Base-by-base conservation (phyloP, 2,329 filamentous ascomycete species). In the Neoscytalidium dimidiatum region DNA sequence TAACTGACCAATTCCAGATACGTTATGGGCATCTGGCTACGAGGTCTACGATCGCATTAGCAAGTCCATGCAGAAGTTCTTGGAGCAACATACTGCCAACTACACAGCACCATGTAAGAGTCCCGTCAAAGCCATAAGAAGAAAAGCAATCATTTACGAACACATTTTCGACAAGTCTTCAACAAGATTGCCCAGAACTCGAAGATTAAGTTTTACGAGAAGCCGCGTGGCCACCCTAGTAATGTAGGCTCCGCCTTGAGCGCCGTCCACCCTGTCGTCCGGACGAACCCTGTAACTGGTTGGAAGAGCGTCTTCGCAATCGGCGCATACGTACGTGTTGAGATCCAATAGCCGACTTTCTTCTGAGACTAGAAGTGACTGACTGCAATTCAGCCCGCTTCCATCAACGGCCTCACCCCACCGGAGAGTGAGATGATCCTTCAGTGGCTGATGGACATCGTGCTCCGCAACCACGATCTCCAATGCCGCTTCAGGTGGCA, bases 261-360 rank as follows among this genome's bases (percentile, higher is more conserved):
- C 19, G 81, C 85, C 0, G 74, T 81, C 0, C 86, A 88, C 68
- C 85, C 85, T 0, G 80, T 88, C 0, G 79, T 88, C 6, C 80
- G 86, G 11, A 88, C 86, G 0, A 88, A 89, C 67, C 86, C 86
- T 0, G 86, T 88, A 0, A 88, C 86, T 0, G 86, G 86, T 0
- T 88, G 86, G 86, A 88, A 87, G 75, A 65, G 73, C 33, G 74
- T 87, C 9, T 86, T 79, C 62, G 79, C 75, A 3, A 74, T 83
- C 13, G 82, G 82, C 0, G 73, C 52, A 35, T 57, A 41, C 21
- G 52, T 56, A 56, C 14, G 52, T 38, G 19, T 72, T 46, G 60
- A 68, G 13, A 17, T 3, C 44, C 44, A 35, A 17, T 14, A 46
- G 43, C n/a, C 43, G n/a, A 21, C 23, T 35, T 19, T 2, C 1